Base-by-base conservation (phyloP, 2,329 filamentous ascomycete species). In the Pseudonectria buxi region DNA sequence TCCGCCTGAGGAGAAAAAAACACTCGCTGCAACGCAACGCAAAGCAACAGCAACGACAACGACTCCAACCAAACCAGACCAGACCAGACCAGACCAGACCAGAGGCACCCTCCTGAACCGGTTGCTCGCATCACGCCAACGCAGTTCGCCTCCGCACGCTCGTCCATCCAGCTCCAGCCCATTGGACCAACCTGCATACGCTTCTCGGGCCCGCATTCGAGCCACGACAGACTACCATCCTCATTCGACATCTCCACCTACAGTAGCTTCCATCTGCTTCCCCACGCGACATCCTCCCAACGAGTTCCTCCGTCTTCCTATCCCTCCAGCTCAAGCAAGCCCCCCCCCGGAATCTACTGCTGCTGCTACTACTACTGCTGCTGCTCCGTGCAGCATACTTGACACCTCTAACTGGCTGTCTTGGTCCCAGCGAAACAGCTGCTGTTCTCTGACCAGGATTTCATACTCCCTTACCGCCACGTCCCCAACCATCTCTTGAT, bases 121-220 rank as follows among this genome's bases (percentile, higher is more conserved):
- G 18, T 22, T 22, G 18, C 18, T 47, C 51, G 47, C 45, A 43
- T 52, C 37, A 37, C 50, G 42, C 48, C 49, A 53, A 48, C 35
- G 49, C 50, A 31, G 50, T 52, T 53, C 50, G 50, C 47, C 39
- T 38, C 39, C 42, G 48, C 40, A 38, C 37, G 36, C 47, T 45
- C 47, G 47, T 53, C 50, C 43, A 47, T 54, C 47, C 49, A 50
- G 42, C 46, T 52, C 43, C 39, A 53, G 45, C 43, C 49, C 44
- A 54, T 61, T 58, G 55, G 57, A 56, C 53, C 48, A 58, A 46
- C 56, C 50, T 61, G 57, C 58, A 61, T 60, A 53, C 49, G 44
- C 49, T 59, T 47, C 53, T 46, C 45, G 51, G 56, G 54, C 51
- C 54, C 54, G 56, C 55, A 62, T 56, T 62, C 58, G 58, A 62